Percentiles rank a stretch among this genome's conserved stretches.
Conservation (phyloP, 208 protist genomes). For the Phytomonas sp. region DNA sequence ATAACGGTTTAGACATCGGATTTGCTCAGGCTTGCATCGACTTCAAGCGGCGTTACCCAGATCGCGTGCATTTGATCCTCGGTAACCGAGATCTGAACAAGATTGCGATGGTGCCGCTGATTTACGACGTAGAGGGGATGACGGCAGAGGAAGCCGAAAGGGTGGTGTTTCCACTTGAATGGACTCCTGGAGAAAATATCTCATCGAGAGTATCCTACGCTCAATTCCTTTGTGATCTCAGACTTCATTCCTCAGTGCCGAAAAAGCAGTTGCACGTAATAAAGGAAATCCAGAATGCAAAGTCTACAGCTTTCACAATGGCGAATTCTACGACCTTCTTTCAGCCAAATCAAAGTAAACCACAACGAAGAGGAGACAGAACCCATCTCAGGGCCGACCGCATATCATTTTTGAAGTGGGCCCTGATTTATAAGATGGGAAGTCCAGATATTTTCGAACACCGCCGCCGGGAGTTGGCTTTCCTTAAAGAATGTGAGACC, state of each 20-base stretch:
- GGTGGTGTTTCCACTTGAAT: slow-evolving; percentile 15
- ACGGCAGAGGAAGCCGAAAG: slow-evolving; percentile 18
- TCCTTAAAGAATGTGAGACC: slow-evolving; percentile 11
- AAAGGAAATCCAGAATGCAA: background rate
- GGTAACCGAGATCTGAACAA: slow-evolving; percentile 91
- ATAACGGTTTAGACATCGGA: slow-evolving; percentile 69
- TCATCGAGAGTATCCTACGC: background rate
- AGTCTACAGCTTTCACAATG: background rate
- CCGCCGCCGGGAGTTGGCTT: slow-evolving; percentile 48
- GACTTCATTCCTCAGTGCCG: background rate
- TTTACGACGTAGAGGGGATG: slow-evolving; percentile 19
- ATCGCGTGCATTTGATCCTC: slow-evolving; percentile 78
- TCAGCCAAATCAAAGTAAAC: background rate
- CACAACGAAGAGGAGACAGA: background rate
- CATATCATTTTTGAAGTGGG: slow-evolving; percentile 55
- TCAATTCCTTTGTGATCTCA: background rate
- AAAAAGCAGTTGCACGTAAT: background rate
- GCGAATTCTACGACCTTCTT: background rate
- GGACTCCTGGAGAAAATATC: background rate
- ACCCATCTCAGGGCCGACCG: slow-evolving; percentile 14
- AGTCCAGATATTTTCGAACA: slow-evolving; percentile 48
- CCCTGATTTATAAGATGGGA: slow-evolving; percentile 59
- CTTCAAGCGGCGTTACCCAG: slow-evolving; percentile 65
- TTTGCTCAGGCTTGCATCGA: slow-evolving; percentile 51
- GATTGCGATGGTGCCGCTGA: slow-evolving; percentile 51